A percentile compares a stretch with the other conserved stretches of the same genome.
Evolutionary conservation across 352 stramenopile genomes (phyloP).

Genomic region (Phytophthora pluvialis): DNA sequence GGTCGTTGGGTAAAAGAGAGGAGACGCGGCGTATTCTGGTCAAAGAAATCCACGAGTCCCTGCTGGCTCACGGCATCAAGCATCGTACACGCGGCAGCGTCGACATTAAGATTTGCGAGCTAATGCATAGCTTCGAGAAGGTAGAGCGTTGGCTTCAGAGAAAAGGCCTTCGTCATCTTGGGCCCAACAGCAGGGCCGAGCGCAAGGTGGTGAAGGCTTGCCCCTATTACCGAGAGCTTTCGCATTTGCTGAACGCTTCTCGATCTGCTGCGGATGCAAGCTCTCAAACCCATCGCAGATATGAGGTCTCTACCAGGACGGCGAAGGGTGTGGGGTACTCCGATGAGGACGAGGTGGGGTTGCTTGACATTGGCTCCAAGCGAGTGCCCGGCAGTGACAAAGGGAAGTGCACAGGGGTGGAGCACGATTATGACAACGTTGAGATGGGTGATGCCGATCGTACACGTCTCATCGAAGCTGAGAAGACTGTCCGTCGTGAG

Average conservation of each 20-base stretch:
- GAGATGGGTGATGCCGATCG: too few species aligned
- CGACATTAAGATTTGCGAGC: constrained; percentile 7
- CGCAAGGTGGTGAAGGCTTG: constrained; percentile 36
- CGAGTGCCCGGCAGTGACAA: too few species aligned
- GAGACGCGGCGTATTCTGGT: not conserved
- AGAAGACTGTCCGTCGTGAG: too few species aligned
- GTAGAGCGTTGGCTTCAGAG: constrained; percentile 31
- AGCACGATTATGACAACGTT: too few species aligned
- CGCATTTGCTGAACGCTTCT: not conserved
- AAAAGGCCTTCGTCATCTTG: constrained; percentile 19
- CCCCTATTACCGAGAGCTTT: constrained; percentile 31
- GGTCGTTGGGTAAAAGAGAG: not conserved
- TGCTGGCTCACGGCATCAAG: constrained; percentile 10
- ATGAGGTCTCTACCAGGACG: not conserved
- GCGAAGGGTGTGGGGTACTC: not conserved
- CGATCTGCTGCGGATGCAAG: not conserved
- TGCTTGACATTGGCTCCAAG: too few species aligned
- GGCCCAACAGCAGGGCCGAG: constrained; percentile 21
- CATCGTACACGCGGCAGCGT: constrained; percentile 6
- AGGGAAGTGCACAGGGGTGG: too few species aligned
- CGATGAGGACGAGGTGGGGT: not conserved
- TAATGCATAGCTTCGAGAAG: constrained; percentile 24
- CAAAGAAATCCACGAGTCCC: constrained; percentile 5
- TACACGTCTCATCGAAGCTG: too few species aligned
- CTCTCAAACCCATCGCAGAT: not conserved